Evolutionary conservation across 1,284 basidiomycete genomes (phyloP).

Genomic region (Melampsora medusae): DNA sequence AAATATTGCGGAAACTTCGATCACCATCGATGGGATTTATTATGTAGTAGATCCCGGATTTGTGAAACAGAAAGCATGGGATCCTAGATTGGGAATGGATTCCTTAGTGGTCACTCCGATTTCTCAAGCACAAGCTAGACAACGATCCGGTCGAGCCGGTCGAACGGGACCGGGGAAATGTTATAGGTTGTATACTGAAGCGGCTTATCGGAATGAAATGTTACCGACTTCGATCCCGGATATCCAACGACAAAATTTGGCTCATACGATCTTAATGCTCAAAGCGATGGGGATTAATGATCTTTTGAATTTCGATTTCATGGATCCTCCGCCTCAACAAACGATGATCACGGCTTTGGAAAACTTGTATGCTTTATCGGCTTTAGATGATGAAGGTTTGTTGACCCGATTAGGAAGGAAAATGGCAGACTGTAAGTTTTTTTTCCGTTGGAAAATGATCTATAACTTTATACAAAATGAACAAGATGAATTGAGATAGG

Average conservation of each 20-base stretch:
- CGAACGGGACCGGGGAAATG: constrained; percentile 97
- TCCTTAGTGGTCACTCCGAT: constrained; percentile 97
- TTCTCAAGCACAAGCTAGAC: constrained; percentile 94
- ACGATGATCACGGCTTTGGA: constrained; percentile 89
- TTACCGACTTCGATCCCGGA: constrained; percentile 95
- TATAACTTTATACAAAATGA: too few species aligned
- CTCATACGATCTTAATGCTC: constrained; percentile 87
- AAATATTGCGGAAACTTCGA: constrained; percentile 96
- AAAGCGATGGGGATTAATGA: constrained; percentile 99
- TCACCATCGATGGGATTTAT: constrained; percentile 98
- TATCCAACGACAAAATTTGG: constrained; percentile 91
- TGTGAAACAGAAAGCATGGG: constrained; percentile 98
- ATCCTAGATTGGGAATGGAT: constrained; percentile 96
- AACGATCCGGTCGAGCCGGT: constrained; percentile 91
- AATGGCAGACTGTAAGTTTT: constrained; percentile 73
- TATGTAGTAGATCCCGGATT: constrained; percentile 99
- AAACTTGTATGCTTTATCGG: constrained; percentile 87
- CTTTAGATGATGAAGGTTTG: constrained; percentile 92
- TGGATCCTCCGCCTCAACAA: constrained; percentile 96
- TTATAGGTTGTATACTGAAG: constrained; percentile 95
- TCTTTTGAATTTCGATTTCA: constrained; percentile 95
- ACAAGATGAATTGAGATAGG: not conserved
- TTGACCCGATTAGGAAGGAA: constrained; percentile 90
- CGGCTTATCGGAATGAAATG: constrained; percentile 98
- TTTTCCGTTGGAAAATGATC: too few species aligned